A percentile compares a stretch with the other conserved stretches of the same genome.
phyloP scores from a whole-genome alignment of 495 filamentous ascomycete genomes.

The Neurospora discreta region DNA sequence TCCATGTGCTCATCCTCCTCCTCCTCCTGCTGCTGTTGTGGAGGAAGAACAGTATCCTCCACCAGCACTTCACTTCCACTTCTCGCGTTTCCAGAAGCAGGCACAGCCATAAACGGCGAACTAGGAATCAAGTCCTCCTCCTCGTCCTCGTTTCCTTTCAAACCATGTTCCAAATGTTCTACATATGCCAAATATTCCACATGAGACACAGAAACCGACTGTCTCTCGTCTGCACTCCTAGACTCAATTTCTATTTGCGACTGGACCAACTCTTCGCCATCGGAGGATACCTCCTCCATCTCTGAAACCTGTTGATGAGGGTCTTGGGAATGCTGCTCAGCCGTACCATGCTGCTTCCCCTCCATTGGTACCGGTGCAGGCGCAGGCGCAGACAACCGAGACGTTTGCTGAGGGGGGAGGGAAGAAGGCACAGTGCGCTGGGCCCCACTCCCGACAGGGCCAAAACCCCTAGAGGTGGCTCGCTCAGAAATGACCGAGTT shows the following conservation, averaged over 20 bases:
- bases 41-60: not conserved
- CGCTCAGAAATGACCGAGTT: not conserved
- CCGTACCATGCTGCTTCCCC: not conserved
- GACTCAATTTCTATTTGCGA: not conserved
- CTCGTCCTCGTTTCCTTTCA: not conserved
- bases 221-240: not conserved
- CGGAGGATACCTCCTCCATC: not conserved
- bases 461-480: not conserved
- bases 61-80: not conserved
- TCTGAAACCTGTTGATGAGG: not conserved
- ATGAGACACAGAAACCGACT: not conserved
- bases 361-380: not conserved
- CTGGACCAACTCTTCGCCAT: not conserved
- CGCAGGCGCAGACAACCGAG: not conserved
- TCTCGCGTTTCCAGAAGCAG: not conserved
- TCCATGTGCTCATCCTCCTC: constrained; percentile 1
- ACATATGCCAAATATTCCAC: not conserved
- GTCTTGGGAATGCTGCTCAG: not conserved
- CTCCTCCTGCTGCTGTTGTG: not conserved
- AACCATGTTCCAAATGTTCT: not conserved
- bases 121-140: not conserved
- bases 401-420: not conserved
- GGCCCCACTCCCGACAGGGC: too few species aligned
- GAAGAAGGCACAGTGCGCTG: not conserved
- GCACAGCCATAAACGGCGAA: not conserved